These are phyloP conservation scores for Starmerella bacillaris DNA, from an alignment of 805 yeast genomes.

Conservation along the genomic window DNA sequence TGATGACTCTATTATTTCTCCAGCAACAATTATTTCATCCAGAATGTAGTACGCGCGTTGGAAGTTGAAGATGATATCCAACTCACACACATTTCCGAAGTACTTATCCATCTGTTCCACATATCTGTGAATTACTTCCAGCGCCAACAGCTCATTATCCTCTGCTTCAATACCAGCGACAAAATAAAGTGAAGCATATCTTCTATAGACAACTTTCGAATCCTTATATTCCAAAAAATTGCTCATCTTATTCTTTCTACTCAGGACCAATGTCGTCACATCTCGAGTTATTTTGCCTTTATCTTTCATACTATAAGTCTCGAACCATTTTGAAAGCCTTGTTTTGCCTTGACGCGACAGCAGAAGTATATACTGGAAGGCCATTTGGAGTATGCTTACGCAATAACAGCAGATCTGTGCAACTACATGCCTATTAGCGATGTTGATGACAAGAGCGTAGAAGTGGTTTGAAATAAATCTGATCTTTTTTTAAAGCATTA, in stretches of 20 bases:
- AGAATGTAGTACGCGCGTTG: conserved; percentile 81
- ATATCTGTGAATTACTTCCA: conserved; percentile 78
- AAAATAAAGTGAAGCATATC: conserved; percentile 87
- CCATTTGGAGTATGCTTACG: conserved; percentile 32
- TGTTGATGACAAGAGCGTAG: too few species aligned
- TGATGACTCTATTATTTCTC: conserved; percentile 69
- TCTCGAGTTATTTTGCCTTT: conserved; percentile 71
- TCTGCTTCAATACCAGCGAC: conserved; percentile 66
- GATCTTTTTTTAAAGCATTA: too few species aligned
- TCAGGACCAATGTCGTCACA: conserved; percentile 64
- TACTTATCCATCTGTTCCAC: conserved; percentile 94
- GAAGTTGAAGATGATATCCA: conserved; percentile 91
- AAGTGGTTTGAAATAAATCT: too few species aligned
- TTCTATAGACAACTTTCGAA: conserved; percentile 68
- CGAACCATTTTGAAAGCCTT: conserved; percentile 85
- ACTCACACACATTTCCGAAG: conserved; percentile 89
- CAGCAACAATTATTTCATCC: conserved; percentile 80
- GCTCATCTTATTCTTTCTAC: conserved; percentile 87
- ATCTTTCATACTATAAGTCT: conserved; percentile 65
- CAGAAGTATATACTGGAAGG: conserved; percentile 59
- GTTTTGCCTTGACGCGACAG: conserved; percentile 92
- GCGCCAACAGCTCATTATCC: conserved; percentile 71
- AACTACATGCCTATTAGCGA: neutral
- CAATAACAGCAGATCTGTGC: neutral
- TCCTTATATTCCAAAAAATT: conserved; percentile 76